These are phyloP conservation scores for Monilinia polystroma DNA, from an alignment of 2,329 filamentous ascomycete species.

Conservation along the genomic window DNA sequence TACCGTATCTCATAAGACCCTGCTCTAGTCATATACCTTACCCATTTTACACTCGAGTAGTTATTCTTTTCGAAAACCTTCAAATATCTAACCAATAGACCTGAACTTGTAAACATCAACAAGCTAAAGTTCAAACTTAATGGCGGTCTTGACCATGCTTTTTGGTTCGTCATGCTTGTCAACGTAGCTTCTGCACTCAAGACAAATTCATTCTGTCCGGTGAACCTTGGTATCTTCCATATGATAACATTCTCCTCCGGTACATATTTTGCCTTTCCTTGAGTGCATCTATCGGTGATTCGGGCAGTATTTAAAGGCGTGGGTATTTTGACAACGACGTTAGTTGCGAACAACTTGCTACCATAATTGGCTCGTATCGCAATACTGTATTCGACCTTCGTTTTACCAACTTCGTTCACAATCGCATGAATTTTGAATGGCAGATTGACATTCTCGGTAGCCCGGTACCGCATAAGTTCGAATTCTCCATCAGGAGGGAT, in stretches of 20 bases:
- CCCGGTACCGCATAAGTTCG: conserved; percentile 97
- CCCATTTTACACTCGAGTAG: conserved; percentile 98
- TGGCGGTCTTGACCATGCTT: conserved; percentile 92
- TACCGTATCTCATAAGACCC: conserved; percentile 96
- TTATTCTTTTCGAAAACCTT: conserved; percentile 99
- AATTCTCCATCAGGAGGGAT: conserved; percentile 97
- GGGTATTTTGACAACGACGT: conserved; percentile 90
- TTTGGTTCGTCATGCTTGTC: conserved; percentile 97
- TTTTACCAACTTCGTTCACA: conserved; percentile 94
- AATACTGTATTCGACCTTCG: conserved; percentile 98
- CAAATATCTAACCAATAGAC: conserved; percentile 85
- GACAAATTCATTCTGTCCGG: conserved; percentile 95
- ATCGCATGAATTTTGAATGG: conserved; percentile 99
- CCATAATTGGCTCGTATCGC: conserved; percentile 97
- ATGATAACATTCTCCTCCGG: conserved; percentile 97
- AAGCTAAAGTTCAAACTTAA: conserved; percentile 89
- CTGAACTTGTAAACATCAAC: conserved; percentile 97
- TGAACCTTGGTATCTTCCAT: conserved; percentile 99
- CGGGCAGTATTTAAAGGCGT: conserved; percentile 95
- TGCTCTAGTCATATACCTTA: conserved; percentile 96
- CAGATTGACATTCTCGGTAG: conserved; percentile 96
- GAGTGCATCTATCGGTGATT: conserved; percentile 87
- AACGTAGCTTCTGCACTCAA: conserved; percentile 89
- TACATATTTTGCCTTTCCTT: conserved; percentile 98
- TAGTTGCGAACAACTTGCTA: conserved; percentile 93